Conservation (phyloP, 2,329 filamentous ascomycete species). For the Stemphylium vesicarium region DNA sequence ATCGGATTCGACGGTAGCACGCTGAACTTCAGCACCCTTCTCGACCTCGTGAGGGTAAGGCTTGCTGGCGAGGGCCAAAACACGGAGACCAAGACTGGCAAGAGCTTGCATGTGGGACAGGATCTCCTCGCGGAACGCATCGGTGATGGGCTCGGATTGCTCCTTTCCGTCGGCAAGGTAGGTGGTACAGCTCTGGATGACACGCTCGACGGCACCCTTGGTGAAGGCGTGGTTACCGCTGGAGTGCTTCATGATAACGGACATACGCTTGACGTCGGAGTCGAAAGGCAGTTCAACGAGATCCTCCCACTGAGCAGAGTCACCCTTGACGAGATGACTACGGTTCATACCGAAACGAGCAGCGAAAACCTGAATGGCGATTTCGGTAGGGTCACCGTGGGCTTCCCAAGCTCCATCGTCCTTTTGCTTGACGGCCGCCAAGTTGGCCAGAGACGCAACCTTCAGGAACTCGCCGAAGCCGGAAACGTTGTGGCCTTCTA, state of each 20-base stretch:
- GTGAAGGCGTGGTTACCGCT: constrained; percentile 57
- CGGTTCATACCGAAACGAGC: constrained; percentile 71
- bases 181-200: constrained; percentile 53
- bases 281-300: constrained; percentile 76
- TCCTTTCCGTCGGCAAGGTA: constrained; percentile 57
- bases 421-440: constrained; percentile 58
- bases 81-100: constrained; percentile 69
- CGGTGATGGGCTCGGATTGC: constrained; percentile 49
- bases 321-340: constrained; percentile 54
- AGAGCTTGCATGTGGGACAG: constrained; percentile 72
- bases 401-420: constrained; percentile 50
- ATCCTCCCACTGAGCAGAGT: constrained; percentile 39
- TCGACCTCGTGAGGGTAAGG: constrained; percentile 48
- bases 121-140: constrained; percentile 62
- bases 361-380: constrained; percentile 77
- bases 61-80: constrained; percentile 68
- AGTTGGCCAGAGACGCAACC: constrained; percentile 54
- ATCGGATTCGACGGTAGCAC: constrained; percentile 68
- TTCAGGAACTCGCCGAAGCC: constrained; percentile 44
- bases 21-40: constrained; percentile 51
- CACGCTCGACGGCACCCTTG: constrained; percentile 72
- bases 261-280: constrained; percentile 78
- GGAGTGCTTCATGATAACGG: constrained; percentile 65
- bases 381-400: constrained; percentile 63
- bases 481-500: constrained; percentile 26